A percentile compares a stretch with the other conserved stretches of the same genome.
These are phyloP conservation scores for Prillingera fragicola DNA, from an alignment of 1,284 basidiomycete genomes.

Conservation along the genomic window DNA sequence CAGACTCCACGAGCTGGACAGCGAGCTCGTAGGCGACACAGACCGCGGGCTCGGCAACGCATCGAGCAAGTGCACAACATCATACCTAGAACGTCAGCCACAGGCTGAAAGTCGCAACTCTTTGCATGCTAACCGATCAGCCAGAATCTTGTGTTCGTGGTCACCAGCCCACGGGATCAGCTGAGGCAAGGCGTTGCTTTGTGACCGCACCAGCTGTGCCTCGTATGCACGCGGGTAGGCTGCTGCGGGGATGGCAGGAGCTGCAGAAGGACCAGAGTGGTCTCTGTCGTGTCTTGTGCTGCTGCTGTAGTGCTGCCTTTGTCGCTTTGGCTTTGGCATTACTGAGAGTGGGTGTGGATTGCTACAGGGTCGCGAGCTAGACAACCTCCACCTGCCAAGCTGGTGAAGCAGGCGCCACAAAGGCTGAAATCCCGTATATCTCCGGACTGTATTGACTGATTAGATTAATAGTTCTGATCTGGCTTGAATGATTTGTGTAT, in stretches of 20 bases:
- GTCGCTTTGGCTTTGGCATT: no score
- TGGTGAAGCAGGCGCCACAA: no score
- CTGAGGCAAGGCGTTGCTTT: slow-evolving; percentile 5
- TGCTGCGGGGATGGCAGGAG: slow-evolving; percentile 10
- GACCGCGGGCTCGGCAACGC: slow-evolving; percentile 24
- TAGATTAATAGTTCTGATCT: no score
- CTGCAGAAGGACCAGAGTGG: no score
- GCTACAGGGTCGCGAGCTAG: no score
- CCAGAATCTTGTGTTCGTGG: slow-evolving; percentile 26
- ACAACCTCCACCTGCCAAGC: no score
- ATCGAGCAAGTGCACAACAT: slow-evolving; percentile 67
- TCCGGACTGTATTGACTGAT: no score
- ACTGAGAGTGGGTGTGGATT: no score
- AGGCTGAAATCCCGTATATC: no score
- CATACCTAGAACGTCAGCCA: slow-evolving; percentile 56
- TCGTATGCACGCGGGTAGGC: slow-evolving; percentile 40
- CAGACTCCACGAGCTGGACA: slow-evolving; percentile 57
- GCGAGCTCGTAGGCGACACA: slow-evolving; percentile 1
- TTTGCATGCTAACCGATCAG: slow-evolving; percentile 34
- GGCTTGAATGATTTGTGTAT: no score
- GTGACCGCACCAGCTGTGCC: slow-evolving; percentile 30
- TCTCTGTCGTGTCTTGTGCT: no score
- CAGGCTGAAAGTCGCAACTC: neutral
- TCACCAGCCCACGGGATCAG: slow-evolving; percentile 30
- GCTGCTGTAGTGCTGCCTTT: neutral